Evolutionary conservation across 257 asterid genomes (phyloP), one percentile per base, ranked within the genome.

Genomic region (Lithospermum erythrorhizon): DNA sequence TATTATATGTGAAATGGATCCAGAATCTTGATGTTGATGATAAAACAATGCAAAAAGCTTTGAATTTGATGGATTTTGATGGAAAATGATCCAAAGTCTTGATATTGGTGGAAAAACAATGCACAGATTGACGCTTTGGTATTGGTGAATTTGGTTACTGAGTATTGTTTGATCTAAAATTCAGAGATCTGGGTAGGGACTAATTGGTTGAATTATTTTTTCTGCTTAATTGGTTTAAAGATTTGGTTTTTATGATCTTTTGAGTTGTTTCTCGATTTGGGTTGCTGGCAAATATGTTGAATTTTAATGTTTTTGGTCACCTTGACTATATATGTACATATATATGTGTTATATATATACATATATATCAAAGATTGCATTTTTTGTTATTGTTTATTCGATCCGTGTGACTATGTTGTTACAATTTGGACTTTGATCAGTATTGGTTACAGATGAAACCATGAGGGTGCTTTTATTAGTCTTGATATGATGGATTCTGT

Each of bases 81-180:
- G 0, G 47, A 35, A 35, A 3, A 74, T 76, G 95, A 89, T 89
- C 94, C 81, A 75, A 59, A 78, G 47, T 65, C 37, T 48, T 75
- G 66, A 53, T 53, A 21, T 25, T 51, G 73, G 55, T 59, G 23
- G 53, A 17, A 61, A 47, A 32, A 59, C 76, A 76, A 74, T 80
- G 84, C 82, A 21, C 66, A 41, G 86, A 73, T 72, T 82, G 61
- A 20, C 69, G 59, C 68, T 74, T 60, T 13, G 65, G 25, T 62
- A 27, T 73, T 77, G 75, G 66, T 60, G 37, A 53, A 64, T 66
- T 76, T 30, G 61, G 55, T 65, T 66, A 13, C 29, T 79, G 76
- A 73, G 75, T 56, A 63, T 59, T 68, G 61, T 71, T 75, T 88
- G 95, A 90, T 87, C 94, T 85, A 79, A 78, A 60, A 62, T 76